Evolutionary conservation across 129 eudicot species (phyloP), one percentile per base, ranked within the genome.

Genomic region (Chrysanthemum makinoi): DNA sequence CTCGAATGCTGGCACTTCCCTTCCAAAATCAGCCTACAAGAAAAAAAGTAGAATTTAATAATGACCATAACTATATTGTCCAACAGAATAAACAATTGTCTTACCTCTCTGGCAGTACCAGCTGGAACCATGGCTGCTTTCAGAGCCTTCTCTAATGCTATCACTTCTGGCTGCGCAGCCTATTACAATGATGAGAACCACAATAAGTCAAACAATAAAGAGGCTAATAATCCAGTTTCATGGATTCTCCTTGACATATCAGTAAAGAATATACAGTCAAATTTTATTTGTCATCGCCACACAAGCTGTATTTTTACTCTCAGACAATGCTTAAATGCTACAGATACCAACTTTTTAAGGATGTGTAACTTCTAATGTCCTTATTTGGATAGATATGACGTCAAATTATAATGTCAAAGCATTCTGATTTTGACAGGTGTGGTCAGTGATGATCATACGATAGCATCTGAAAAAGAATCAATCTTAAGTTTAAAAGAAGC

Each of bases 91-190:
- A 71, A 72, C 43, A 71, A 68, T 53, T 28, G 54, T 44, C 26
- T 84, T 77, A 91, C 97, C 94, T 91, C 97, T 88, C 97, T 82
- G 24, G 97, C 97, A 16, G 90, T 84, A 61, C 97, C 97, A 77
- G 89, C 79, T 24, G 89, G 81, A 81, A 73, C 73, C 97, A 88
- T 82, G 51, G 94, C 83, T 30, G 78, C 80, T 83, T 85, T 91
- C 69, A 91, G 20, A 68, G 91, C 81, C 77, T 86, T 88, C 78
- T 91, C 97, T 63, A 91, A 83, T 61, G 96, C 84, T 80, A 91
- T 86, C 67, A 91, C 73, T 83, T 91, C 97, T 63, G 97, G 90
- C 67, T 88, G 97, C 51, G 87, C 96, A 59, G 87, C 91, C 97
- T 91, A 88, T 43, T 63, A 39, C 10, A 39, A 39, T 39, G 46